Conservation (phyloP, 305 asterid species). For the Fraxinus floribunda region DNA sequence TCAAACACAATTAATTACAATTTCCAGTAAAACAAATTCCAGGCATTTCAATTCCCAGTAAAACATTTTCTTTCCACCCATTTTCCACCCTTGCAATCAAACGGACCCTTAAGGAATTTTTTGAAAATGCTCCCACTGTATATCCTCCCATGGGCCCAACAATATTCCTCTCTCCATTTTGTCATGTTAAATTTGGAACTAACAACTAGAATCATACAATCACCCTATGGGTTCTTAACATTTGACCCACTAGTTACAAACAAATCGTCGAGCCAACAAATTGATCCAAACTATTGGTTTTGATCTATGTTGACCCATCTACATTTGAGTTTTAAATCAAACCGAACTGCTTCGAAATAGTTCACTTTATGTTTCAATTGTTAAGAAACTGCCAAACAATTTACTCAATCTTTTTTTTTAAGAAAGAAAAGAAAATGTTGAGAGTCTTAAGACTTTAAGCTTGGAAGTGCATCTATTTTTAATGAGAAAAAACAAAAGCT, state of each 20-base stretch:
- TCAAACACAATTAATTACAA: no score
- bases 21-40: no score
- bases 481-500: background rate
- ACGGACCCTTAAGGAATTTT: no score
- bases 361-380: background rate
- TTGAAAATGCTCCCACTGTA: no score
- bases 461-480: background rate
- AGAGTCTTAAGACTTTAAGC: background rate
- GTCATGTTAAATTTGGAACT: background rate
- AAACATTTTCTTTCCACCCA: no score
- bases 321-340: background rate
- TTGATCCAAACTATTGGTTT: background rate
- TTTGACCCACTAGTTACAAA: background rate
- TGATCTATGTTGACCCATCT: background rate
- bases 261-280: background rate
- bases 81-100: no score
- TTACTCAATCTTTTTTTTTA: no score
- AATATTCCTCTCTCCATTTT: background rate
- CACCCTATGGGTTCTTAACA: background rate
- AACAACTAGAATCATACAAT: background rate
- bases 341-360: background rate
- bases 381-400: background rate
- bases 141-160: no score
- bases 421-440: no score
- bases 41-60: no score